A percentile compares a stretch with the other conserved stretches of the same genome.
Evolutionary conservation across 1,139 yeast species (phyloP).

Genomic region (Blastobotrys aristatus): DNA sequence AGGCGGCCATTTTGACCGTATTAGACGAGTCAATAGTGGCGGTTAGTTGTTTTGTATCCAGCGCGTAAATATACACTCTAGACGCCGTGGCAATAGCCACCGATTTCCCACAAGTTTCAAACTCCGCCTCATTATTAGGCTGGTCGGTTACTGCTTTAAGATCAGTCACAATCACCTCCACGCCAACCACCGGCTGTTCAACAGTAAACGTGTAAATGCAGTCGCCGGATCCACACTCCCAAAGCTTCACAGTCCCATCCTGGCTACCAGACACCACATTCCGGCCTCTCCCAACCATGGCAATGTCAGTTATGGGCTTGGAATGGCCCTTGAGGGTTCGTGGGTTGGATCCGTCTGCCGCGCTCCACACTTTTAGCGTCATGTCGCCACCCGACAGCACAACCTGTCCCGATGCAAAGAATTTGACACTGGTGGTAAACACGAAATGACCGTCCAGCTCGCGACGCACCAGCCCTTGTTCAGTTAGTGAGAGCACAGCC

Average conservation of each 20-base stretch:
- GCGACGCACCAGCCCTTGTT: conserved; percentile 18
- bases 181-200: conserved; percentile 15
- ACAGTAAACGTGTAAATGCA: conserved; percentile 39
- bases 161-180: conserved; percentile 13
- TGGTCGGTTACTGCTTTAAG: conserved; percentile 24
- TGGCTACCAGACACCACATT: conserved; percentile 44
- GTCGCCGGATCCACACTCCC: conserved; percentile 63
- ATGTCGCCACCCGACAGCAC: conserved; percentile 53
- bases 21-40: not conserved
- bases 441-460: conserved; percentile 40
- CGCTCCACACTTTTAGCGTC: conserved; percentile 54
- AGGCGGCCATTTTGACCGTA: not conserved
- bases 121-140: conserved; percentile 28
- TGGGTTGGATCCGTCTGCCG: conserved; percentile 43
- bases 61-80: conserved; percentile 6
- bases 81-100: conserved; percentile 18
- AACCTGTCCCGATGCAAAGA: conserved; percentile 61
- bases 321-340: conserved; percentile 48
- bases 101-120: conserved; percentile 36
- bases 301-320: conserved; percentile 43
- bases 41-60: conserved; percentile 9
- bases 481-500: conserved; percentile 8
- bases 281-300: conserved; percentile 54
- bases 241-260: conserved; percentile 53
- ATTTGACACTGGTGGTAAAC: conserved; percentile 39